These are phyloP conservation scores for Edaphochlamys debaryana DNA, from an alignment of 139 green algal species.

Conservation along the genomic window DNA sequence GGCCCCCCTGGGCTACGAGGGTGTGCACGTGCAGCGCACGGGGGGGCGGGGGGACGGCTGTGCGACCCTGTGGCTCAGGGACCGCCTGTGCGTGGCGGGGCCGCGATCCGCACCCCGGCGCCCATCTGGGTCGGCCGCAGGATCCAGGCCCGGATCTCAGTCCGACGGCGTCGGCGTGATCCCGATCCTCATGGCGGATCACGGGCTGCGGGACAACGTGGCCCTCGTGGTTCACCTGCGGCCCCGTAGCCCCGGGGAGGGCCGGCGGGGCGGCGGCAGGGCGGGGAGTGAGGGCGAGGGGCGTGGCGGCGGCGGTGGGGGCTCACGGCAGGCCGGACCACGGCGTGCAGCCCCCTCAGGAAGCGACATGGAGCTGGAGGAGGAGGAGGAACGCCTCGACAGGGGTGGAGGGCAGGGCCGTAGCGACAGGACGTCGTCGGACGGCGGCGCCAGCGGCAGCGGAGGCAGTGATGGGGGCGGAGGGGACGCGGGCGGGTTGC, in stretches of 20 bases:
- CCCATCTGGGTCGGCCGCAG: neutral
- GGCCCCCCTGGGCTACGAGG: conserved; percentile 44
- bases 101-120: no score
- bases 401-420: neutral
- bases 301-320: neutral
- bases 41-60: conserved; percentile 60
- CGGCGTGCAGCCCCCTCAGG: no score
- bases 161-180: neutral
- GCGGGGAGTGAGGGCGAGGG: neutral
- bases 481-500: neutral
- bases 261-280: neutral
- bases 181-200: conserved; percentile 47
- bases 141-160: neutral
- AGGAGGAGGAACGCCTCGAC: no score
- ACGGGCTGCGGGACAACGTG: conserved; percentile 81
- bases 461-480: no score
- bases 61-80: conserved; percentile 57
- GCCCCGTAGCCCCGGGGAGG: neutral
- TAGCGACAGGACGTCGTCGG: neutral
- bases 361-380: neutral
- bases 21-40: conserved; percentile 50
- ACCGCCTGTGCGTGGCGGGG: conserved; percentile 5
- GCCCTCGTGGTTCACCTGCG: conserved; percentile 68
- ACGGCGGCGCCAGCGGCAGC: neutral
- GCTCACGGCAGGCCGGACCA: no score